Percentiles rank a stretch among this genome's conserved stretches.
Evolutionary conservation across 2,329 filamentous ascomycete species (phyloP).

Genomic region (Pseudogymnoascus sp.): DNA sequence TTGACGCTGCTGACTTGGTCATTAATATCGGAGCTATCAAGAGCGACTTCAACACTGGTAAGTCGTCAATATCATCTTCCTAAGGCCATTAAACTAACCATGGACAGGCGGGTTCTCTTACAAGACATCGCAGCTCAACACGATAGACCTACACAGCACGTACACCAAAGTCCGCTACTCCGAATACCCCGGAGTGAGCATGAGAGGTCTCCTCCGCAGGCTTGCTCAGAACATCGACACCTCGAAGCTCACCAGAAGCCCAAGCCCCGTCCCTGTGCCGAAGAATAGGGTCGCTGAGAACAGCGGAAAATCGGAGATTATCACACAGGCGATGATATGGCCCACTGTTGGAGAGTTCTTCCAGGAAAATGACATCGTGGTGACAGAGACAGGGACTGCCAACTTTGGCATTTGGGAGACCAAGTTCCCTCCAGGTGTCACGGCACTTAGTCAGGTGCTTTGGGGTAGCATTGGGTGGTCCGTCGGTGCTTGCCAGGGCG

Average conservation of each 20-base stretch:
- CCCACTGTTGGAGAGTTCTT: slow-evolving; percentile 67
- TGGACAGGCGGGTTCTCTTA: slow-evolving; percentile 68
- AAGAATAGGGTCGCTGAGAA: slow-evolving; percentile 42
- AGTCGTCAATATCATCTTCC: not conserved
- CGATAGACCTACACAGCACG: slow-evolving; percentile 73
- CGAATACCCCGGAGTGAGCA: slow-evolving; percentile 67
- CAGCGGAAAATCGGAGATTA: slow-evolving; percentile 34
- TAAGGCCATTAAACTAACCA: not conserved
- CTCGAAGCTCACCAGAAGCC: slow-evolving; percentile 38
- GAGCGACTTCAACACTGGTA: slow-evolving; percentile 66
- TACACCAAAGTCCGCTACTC: slow-evolving; percentile 68
- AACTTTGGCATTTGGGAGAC: slow-evolving; percentile 88
- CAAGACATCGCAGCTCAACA: slow-evolving; percentile 64
- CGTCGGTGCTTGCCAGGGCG: slow-evolving; percentile 55
- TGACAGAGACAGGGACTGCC: slow-evolving; percentile 81
- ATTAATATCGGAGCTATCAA: slow-evolving; percentile 60
- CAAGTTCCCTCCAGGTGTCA: slow-evolving; percentile 68
- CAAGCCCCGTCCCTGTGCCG: slow-evolving; percentile 43
- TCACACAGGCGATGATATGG: slow-evolving; percentile 72
- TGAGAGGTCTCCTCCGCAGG: slow-evolving; percentile 70
- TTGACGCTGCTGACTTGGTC: slow-evolving; percentile 64
- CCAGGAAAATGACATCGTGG: slow-evolving; percentile 62
- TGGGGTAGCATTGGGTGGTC: slow-evolving; percentile 62
- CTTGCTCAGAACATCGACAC: slow-evolving; percentile 53
- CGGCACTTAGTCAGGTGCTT: slow-evolving; percentile 70